Evolutionary conservation across 2,329 filamentous ascomycete genomes (phyloP), one percentile per base, ranked within the genome.

Genomic region (Penicillium sp.): DNA sequence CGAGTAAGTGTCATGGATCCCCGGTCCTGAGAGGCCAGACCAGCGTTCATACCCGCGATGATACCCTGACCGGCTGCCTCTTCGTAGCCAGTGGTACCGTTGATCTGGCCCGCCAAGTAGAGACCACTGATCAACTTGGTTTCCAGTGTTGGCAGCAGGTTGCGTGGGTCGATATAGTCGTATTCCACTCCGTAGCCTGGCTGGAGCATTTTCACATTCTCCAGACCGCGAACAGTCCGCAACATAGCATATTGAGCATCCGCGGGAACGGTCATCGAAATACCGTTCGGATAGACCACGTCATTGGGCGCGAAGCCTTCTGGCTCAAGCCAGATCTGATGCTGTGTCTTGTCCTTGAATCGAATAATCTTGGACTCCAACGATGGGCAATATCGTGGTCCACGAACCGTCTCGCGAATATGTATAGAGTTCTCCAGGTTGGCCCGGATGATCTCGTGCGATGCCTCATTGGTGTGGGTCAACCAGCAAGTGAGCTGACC

Each of bases 131-230:
- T 97, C 24, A 90, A 85, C 78, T 98, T 99, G 1, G 95, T 98
- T 78, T 99, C 95, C 8, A 99, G 86, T 0, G 93, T 95, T n/a
- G 91, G 88, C 66, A 89, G 90, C 3, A 99, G 84, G 69, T 91
- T 90, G 56, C 95, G 89, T 19, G 95, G 95, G 74, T 99, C 95
- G 19, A 99, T 92, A 76, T 99, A 99, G 80, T 98, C 95, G 77
- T 99, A 99, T 76, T 99, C 95, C 1, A 99, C 95, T 8, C 95
- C 95, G 72, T 99, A 99, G 9, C 94, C 95, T 1, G 94, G 90
- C 72, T 98, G 94, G 7, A 96, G 85, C 93, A 99, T 97, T 28
- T 84, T 88, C 4, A 93, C 93, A 62, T 93, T 88, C 73, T 98
- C 94, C 1, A 99, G 84, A 0, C 95, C 95, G n/a, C 81, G 85